Evolutionary conservation across 1,284 basidiomycete species (phyloP), one percentile per base, ranked within the genome.

Genomic region (Heterobasidion occidentale): DNA sequence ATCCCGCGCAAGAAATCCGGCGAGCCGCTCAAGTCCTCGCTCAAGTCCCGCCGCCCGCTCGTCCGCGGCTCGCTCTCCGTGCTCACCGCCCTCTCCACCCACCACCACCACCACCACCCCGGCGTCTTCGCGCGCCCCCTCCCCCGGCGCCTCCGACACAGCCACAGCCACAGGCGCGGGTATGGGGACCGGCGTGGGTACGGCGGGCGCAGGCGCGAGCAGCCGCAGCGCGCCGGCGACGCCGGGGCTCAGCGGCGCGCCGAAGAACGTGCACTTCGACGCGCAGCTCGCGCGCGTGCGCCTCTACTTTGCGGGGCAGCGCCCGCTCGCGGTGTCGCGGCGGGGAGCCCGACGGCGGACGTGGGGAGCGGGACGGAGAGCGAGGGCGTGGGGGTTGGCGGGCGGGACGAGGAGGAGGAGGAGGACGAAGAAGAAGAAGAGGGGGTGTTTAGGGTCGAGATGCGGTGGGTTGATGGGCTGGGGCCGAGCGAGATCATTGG

Each of bases 221-320:
- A 27, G 4, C 2, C 20, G 15, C 47, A 83, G 80, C 69, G 81
- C 81, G 61, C 81, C 86, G 7, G 74, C 70, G 45, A 82, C 84
- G 46, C 81, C 84, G 46, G 79, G 78, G 56, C 71, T 79, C 71
- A 5, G 47, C 71, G 7, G 47, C n/a, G 12, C 42, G 17, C 15
- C 36, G 17, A 96, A 96, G 71, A 86, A 83, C 38, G 96, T 99
- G 9, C 93, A 98, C 67, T 99, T 99, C 62, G 92, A 97, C 72
- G 71, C 86, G 7, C 83, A 95, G 67, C 83, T 98, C 55, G 95
- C 97, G 70, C 88, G 88, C 59, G 90, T 98, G 64, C 95, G 94
- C 72, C 79, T 96, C 55, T 98, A 98, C 76, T 76, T 94, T 54
- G 88, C 94, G 34, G 90, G 93, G 71, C 95, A 98, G 71, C 92